Conservation (phyloP, 2,329 filamentous ascomycete species). For the Magnaporthiopsis rhizophila region DNA sequence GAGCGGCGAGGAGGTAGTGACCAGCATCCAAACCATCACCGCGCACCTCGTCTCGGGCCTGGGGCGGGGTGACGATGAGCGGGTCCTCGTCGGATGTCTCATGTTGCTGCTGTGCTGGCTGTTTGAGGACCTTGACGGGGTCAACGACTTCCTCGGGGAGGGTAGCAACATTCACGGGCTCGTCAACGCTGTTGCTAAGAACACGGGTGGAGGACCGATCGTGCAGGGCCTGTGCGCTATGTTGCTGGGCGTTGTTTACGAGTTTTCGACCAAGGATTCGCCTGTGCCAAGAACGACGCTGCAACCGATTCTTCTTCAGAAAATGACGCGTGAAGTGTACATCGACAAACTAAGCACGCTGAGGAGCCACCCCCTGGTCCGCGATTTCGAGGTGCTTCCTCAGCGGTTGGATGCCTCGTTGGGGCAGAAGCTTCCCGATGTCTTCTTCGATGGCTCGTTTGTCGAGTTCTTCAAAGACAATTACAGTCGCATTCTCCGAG, state of each 20-base stretch:
- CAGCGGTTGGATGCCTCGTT: constrained; percentile 51
- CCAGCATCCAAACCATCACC: constrained; percentile 80
- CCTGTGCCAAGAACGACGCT: constrained; percentile 76
- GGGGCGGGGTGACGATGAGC: constrained; percentile 66
- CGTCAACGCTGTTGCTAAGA: constrained; percentile 62
- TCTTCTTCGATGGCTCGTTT: constrained; percentile 80
- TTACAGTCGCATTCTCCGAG: constrained; percentile 74
- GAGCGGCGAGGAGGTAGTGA: constrained; percentile 89
- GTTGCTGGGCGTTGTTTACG: constrained; percentile 81
- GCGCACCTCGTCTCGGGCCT: constrained; percentile 78
- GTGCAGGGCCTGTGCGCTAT: constrained; percentile 78
- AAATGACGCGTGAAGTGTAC: constrained; percentile 80
- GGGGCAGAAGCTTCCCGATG: constrained; percentile 58
- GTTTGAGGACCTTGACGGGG: constrained; percentile 83
- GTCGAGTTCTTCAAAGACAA: constrained; percentile 96
- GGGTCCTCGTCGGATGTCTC: constrained; percentile 75
- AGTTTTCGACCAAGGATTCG: constrained; percentile 96
- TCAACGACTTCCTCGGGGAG: constrained; percentile 88
- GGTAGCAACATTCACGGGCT: constrained; percentile 87
- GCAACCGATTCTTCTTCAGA: constrained; percentile 67
- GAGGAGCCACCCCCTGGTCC: constrained; percentile 67
- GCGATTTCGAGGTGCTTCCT: constrained; percentile 82
- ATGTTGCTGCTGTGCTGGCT: constrained; percentile 87
- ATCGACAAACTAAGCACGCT: constrained; percentile 73
- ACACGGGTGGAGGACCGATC: constrained; percentile 54